These are phyloP conservation scores for Cordyceps javanica DNA, from an alignment of 2,329 filamentous ascomycete genomes.

Conservation along the genomic window DNA sequence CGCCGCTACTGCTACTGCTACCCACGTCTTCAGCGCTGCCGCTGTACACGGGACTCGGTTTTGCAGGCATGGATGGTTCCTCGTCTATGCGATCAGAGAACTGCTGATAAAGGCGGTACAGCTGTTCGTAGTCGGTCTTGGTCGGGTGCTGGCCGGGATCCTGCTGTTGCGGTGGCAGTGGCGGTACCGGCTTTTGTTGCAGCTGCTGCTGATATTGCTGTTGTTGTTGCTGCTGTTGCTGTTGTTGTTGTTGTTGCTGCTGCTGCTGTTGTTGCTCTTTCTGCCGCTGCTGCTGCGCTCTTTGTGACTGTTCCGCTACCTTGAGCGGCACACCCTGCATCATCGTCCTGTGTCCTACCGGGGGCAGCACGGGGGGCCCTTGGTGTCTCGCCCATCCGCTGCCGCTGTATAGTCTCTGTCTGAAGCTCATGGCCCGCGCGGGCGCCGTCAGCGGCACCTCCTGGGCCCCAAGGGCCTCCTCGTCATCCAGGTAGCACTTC, in stretches of 20 bases:
- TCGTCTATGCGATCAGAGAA: not conserved
- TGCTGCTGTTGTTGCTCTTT: not conserved
- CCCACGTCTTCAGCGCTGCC: no score
- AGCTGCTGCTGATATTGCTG: not conserved
- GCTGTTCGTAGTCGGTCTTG: not conserved
- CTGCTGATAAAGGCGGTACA: not conserved
- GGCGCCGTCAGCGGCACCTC: no score
- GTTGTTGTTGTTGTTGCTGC: not conserved
- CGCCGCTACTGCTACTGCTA: no score
- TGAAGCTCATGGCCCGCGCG: no score
- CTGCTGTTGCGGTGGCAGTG: not conserved
- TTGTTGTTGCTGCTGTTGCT: not conserved
- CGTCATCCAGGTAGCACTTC: conserved; percentile 44
- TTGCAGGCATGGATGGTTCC: not conserved
- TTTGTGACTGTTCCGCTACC: no score
- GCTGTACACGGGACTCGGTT: not conserved
- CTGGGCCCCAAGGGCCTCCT: no score
- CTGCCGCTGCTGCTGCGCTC: no score
- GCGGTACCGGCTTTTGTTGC: conserved; percentile 15
- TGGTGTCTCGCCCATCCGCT: conserved; percentile 27
- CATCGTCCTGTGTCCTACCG: not conserved
- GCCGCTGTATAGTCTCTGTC: conserved; percentile 19
- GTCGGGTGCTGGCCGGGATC: not conserved
- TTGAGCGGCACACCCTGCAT: not conserved
- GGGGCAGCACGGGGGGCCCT: not conserved